Evolutionary conservation across 2,329 filamentous ascomycete genomes (phyloP), one percentile per base, ranked within the genome.

Genomic region (Xylariaceae sp.): DNA sequence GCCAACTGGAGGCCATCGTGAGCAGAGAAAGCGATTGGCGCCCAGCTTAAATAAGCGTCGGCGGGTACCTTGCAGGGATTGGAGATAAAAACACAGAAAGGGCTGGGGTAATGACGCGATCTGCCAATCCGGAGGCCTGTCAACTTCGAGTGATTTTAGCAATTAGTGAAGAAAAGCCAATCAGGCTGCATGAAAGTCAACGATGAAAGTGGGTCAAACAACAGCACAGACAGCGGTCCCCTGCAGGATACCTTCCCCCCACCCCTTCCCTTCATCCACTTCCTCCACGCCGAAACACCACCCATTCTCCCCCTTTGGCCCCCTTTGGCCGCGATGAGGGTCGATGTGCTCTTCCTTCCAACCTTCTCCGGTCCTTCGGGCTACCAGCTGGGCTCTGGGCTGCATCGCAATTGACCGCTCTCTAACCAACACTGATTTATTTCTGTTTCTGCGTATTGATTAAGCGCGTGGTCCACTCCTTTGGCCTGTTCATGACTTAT

Each of bases 391-490:
- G 21, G 21, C 21, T 21, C 4, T 34, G 31, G 34, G 35, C 33
- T 46, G 39, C 43, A 34, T 17, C 30, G 33, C 43, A 30, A 39
- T 31, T 31, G 43, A 42, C 41, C 40, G 38, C 40, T 23, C 16
- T 35, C 34, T 34, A 39, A 27, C 31, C 15, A 38, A 31, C 29
- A n/a, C n/a, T n/a, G n/a, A n/a, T n/a, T n/a, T 38, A 31, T 18
- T 28, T 11, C 18, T 35, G 28, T 18, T 15, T 24, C 13, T 21
- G 13, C 34, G 30, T 21, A 21, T 19, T 36, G 23, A 12, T 38
- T 30, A 19, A 39, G 44, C 47, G 31, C 24, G 37, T 46, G 44
- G 44, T 47, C 41, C 47, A 41, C 13, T 47, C 44, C 18, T 47
- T 50, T 19, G 27, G 17, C 32, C 30, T 17, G 29, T 17, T 27